A percentile compares a stretch with the other conserved stretches of the same genome.
These are phyloP conservation scores for Hyphodiscus sp. DNA, from an alignment of 2,329 filamentous ascomycete genomes.

Conservation along the genomic window DNA sequence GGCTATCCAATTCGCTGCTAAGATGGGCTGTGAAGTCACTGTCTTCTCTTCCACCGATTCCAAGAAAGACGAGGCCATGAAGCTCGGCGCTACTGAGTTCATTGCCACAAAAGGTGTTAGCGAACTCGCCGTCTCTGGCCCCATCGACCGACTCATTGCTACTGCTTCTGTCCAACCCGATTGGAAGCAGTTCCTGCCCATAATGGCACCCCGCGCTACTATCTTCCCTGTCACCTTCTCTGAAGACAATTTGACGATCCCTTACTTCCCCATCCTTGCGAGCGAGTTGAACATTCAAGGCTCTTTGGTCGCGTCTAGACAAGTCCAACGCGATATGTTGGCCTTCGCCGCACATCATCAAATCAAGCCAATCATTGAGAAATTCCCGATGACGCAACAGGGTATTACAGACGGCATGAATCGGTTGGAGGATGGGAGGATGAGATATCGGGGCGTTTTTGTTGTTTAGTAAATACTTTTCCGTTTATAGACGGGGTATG, in stretches of 20 bases:
- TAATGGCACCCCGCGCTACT: conserved; percentile 52
- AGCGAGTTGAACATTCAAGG: conserved; percentile 26
- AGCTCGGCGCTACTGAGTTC: conserved; percentile 56
- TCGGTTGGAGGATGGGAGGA: conserved; percentile 50
- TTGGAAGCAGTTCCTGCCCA: conserved; percentile 55
- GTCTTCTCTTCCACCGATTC: conserved; percentile 52
- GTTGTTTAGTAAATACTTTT: conserved; percentile 16
- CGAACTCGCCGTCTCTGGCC: conserved; percentile 25
- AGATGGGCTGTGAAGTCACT: conserved; percentile 55
- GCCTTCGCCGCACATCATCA: conserved; percentile 51
- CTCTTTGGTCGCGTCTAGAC: conserved; percentile 31
- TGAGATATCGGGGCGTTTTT: conserved; percentile 42
- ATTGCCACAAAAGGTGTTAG: conserved; percentile 41
- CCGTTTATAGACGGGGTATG: too few relatives aligned
- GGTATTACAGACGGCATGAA: conserved; percentile 45
- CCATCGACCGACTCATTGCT: conserved; percentile 28
- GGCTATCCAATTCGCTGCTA: conserved; percentile 55
- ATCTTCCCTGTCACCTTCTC: conserved; percentile 62
- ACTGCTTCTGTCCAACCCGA: conserved; percentile 37
- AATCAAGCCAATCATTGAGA: conserved; percentile 53
- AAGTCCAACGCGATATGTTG: conserved; percentile 51
- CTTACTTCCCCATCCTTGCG: conserved; percentile 24
- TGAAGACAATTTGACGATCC: conserved; percentile 34
- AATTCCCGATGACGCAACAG: conserved; percentile 48
- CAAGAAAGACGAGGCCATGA: conserved; percentile 57